Evolutionary conservation across 2,329 filamentous ascomycete species (phyloP), one percentile per base, ranked within the genome.

Genomic region (Penicillium sp.): DNA sequence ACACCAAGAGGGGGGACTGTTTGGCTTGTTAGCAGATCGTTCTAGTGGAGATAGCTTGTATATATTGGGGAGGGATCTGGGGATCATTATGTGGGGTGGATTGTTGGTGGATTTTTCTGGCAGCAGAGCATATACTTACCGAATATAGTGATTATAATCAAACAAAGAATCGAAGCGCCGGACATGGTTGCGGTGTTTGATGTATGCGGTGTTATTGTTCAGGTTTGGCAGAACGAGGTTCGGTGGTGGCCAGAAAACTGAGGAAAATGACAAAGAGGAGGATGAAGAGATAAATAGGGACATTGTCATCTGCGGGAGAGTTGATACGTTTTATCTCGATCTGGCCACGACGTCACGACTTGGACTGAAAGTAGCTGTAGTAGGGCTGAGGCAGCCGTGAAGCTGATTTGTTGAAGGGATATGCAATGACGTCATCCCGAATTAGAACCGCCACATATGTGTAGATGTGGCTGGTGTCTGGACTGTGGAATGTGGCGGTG

Each of bases 1-100:
- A 87, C 85, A 47, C 85, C 86, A 52, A 86, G 70, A 14, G 87
- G 87, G 49, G 87, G 87, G 56, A 88, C 87, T 89, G 61, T 50
- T 44, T 33, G 17, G 2, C 28, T 22, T 26, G 53, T 66, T 61
- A 65, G 60, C 19, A 5, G 26, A 17, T 30, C 26, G n/a, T 41
- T 31, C 17, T 12, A 12, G 19, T 22, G 31, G 19, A 10, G 25
- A 45, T 44, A 25, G 19, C 4, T 31, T 19, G n/a, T 16, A 25
- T 46, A 25, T 14, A 46, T n/a, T 22, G 28, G 33, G 30, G 43
- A 28, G 9, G 14, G 19, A 44, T 9, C 42, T 42, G 19, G 17
- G 30, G 9, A 45, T 25, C 43, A 35, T 30, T 25, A 1, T 12
- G 14, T 25, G 17, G 17, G 22, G 28, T 22, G 10, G 2, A 31